Base-by-base conservation (phyloP, 306 rosid species). In the Geum urbanum region DNA sequence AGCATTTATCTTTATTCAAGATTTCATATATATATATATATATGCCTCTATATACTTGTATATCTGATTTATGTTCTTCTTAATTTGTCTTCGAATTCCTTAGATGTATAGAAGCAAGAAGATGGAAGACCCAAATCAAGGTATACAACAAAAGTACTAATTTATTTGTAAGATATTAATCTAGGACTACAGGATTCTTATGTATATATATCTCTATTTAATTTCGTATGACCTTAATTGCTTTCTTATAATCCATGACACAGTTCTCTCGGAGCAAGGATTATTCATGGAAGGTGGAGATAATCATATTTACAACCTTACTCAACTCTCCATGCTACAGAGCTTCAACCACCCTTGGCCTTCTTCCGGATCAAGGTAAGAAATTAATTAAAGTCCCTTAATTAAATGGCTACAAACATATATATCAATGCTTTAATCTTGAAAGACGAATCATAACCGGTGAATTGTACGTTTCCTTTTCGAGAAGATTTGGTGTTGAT, bases 51-150 rank as follows among this genome's bases (percentile, higher is more conserved):
- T 67, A 45, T 13, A 2, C 47, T 27, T 60, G n/a, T 61, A 15
- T 18, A 20, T 77, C 56, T 59, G 24, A n/a, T 65, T 64, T 13
- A 4, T 56, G 6, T 66, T 27, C 8, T 66, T 27, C 8, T 59
- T n/a, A 37, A 19, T 72, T 24, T 57, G 64, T 37, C 24, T 60
- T 62, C 62, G 20, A 53, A 37, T 73, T 50, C 37, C n/a, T 12
- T 35, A 81, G 85, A 81, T 81, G 85, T 78, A 81, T 50, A 74
- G 85, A 53, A 81, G 82, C 79, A 81, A 81, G 80, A 81, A 81
- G 82, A 74, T 60, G 22, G 82, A 81, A 48, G 77, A 74, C 32
- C 82, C 74, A 59, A 74, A 70, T 70, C 80, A 78, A 65, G 85
- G 82, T 77, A 62, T 41, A 8, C 8, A 40, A 54, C 1, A 32